These are phyloP conservation scores for Nasturtium officinale DNA, from an alignment of 345 rosid genomes.

Conservation along the genomic window DNA sequence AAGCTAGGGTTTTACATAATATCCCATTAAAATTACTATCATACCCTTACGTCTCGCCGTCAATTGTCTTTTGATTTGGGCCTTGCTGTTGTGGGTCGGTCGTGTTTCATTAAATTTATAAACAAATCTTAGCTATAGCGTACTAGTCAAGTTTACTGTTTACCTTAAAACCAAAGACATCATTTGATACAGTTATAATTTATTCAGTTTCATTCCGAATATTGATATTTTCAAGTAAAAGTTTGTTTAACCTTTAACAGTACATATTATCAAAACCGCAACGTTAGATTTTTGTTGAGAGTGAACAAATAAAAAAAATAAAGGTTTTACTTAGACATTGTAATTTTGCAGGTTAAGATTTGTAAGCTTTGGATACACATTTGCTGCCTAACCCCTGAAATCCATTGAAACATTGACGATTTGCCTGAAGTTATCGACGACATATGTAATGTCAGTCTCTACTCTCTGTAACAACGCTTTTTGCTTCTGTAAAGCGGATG, in stretches of 20 bases:
- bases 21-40: background rate
- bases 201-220: no score
- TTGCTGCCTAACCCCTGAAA: background rate
- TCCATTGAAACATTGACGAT: conserved; percentile 70
- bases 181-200: no score
- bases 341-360: background rate
- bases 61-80: background rate
- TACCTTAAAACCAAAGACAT: no score
- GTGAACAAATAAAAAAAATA: no score
- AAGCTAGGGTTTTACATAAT: background rate
- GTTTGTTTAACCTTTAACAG: no score
- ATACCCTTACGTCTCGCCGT: conserved; percentile 12
- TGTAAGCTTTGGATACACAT: background rate
- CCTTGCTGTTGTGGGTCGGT: background rate
- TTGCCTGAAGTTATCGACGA: conserved; percentile 84
- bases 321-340: background rate
- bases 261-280: no score
- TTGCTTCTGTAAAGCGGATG: conserved; percentile 87
- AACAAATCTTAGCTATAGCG: background rate
- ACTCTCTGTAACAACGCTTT: conserved; percentile 79
- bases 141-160: background rate
- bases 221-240: no score
- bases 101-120: background rate
- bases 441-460: conserved; percentile 73
- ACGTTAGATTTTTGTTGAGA: no score